A percentile compares a stretch with the other conserved stretches of the same genome.
Conservation (phyloP, 106 monocot genomes). For the Narthecium ossifragum region DNA sequence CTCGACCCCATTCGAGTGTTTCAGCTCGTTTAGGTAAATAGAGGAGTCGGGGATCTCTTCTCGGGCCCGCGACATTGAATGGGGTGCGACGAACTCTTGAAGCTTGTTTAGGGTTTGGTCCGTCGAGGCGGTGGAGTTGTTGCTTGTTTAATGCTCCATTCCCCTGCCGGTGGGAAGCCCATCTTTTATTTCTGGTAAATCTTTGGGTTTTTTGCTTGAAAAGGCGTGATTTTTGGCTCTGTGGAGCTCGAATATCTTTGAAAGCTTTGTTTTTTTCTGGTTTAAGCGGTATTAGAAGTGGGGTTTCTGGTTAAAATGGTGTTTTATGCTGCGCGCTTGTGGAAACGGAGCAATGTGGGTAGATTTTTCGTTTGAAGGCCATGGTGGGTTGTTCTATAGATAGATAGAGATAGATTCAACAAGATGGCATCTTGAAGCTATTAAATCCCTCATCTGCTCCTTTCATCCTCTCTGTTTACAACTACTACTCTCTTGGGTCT, state of each 20-base stretch:
- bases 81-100: slow-evolving; percentile 1
- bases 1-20: neutral
- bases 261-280: slow-evolving; percentile 4
- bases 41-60: no score
- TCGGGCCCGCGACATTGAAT: slow-evolving; percentile 24
- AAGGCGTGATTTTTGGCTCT: slow-evolving; percentile 3
- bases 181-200: slow-evolving; percentile 10
- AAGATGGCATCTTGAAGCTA: no score
- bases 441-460: no score
- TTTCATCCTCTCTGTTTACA: no score
- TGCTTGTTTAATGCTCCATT: slow-evolving; percentile 22
- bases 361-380: neutral
- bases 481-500: no score
- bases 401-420: no score
- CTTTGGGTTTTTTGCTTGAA: slow-evolving; percentile 2
- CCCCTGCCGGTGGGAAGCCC: no score
- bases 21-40: no score
- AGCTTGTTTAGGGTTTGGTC: slow-evolving; percentile 7
- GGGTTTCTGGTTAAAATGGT: slow-evolving; percentile 1
- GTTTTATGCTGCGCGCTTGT: no score
- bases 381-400: neutral
- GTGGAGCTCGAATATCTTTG: slow-evolving; percentile 1
- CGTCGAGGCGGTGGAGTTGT: slow-evolving; percentile 37
- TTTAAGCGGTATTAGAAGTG: neutral
- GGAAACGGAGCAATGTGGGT: neutral